These are phyloP conservation scores for Agaricus sinodeliciosus DNA, from an alignment of 768 basidiomycete species.

Conservation along the genomic window DNA sequence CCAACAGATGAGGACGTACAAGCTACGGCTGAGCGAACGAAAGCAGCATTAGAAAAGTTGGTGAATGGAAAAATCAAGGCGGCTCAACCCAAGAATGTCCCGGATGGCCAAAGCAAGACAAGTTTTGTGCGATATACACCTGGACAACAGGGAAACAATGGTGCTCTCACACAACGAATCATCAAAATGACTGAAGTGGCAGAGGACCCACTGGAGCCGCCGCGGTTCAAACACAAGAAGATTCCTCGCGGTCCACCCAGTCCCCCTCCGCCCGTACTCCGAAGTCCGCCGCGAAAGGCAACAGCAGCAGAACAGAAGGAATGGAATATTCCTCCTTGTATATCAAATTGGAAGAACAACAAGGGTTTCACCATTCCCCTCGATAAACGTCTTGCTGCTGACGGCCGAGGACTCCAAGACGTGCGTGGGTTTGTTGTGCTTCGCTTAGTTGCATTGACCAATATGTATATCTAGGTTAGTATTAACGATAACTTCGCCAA, in stretches of 20 bases:
- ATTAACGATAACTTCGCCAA: constrained; percentile 99
- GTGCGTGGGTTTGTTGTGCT: constrained; percentile 40
- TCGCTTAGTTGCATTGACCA: neutral
- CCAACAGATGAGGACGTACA: constrained; percentile 93
- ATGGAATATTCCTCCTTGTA: constrained; percentile 99
- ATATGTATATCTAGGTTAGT: constrained; percentile 55
- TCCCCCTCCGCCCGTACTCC: constrained; percentile 91
- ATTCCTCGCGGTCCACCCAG: constrained; percentile 95
- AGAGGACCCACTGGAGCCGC: constrained; percentile 96
- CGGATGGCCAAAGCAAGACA: constrained; percentile 76
- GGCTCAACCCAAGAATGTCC: constrained; percentile 94
- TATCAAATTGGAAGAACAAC: constrained; percentile 99
- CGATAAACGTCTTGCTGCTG: constrained; percentile 95
- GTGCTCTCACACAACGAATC: constrained; percentile 83
- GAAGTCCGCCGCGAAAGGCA: constrained; percentile 93
- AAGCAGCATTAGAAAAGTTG: constrained; percentile 87
- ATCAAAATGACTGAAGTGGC: constrained; percentile 99
- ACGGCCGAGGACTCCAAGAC: constrained; percentile 97
- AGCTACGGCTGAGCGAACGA: constrained; percentile 86
- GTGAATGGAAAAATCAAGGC: constrained; percentile 97
- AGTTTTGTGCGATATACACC: constrained; percentile 96
- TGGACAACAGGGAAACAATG: constrained; percentile 70
- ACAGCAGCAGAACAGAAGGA: constrained; percentile 98
- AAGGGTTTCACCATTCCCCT: constrained; percentile 99
- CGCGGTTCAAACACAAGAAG: constrained; percentile 98